phyloP scores from a whole-genome alignment of 345 rosid genomes.

The Arabidopsis suecica region DNA sequence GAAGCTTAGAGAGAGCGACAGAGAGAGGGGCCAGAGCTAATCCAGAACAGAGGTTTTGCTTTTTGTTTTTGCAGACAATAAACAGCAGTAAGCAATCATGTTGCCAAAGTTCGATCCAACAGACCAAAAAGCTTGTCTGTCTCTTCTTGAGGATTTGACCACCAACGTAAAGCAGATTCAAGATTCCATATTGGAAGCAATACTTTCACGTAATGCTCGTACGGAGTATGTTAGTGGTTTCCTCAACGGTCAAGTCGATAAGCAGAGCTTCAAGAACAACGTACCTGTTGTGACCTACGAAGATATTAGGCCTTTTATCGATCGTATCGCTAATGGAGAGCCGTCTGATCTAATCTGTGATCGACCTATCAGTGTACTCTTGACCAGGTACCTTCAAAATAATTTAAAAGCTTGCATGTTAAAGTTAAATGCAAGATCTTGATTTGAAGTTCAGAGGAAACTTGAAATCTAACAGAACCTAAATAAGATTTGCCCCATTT shows the following conservation, averaged over 20 bases:
- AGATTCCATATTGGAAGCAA: slow-evolving; percentile 56
- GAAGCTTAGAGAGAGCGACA: too few species aligned
- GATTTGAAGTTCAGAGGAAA: too few species aligned
- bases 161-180: slow-evolving; percentile 61
- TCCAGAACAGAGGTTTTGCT: neutral
- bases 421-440: neutral
- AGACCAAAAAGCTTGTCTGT: slow-evolving; percentile 61
- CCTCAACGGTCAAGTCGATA: slow-evolving; percentile 53
- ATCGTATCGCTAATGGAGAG: slow-evolving; percentile 78
- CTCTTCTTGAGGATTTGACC: slow-evolving; percentile 70
- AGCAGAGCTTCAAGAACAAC: slow-evolving; percentile 60
- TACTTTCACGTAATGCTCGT: slow-evolving; percentile 55
- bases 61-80: neutral
- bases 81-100: slow-evolving; percentile 39
- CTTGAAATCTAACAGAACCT: too few species aligned
- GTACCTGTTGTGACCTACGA: slow-evolving; percentile 80
- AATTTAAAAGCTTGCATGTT: neutral
- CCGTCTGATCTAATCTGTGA: slow-evolving; percentile 66
- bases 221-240: slow-evolving; percentile 64
- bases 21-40: too few species aligned
- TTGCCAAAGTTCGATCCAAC: slow-evolving; percentile 66
- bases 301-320: slow-evolving; percentile 61
- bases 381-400: slow-evolving; percentile 59
- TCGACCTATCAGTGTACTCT: slow-evolving; percentile 69
- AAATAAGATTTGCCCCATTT: too few species aligned